phyloP scores from a whole-genome alignment of 441 rosid species.

The Populus tomentosa region DNA sequence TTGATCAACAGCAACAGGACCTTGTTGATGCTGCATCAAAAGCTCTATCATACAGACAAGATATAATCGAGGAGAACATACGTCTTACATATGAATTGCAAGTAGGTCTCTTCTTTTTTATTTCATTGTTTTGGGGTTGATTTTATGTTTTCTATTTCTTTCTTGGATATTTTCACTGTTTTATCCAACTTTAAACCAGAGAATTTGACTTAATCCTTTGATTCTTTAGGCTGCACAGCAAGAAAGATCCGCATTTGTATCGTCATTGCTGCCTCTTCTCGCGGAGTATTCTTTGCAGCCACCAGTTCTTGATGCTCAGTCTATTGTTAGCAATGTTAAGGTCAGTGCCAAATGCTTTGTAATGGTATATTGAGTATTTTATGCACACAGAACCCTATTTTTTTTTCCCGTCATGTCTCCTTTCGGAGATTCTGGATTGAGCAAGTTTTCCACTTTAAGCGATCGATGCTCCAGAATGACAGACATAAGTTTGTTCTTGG shows the following conservation, averaged over 20 bases:
- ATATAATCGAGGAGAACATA: slow-evolving; percentile 96
- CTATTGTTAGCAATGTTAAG: slow-evolving; percentile 96
- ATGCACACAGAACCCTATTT: slow-evolving; percentile 5
- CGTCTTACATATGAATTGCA: slow-evolving; percentile 89
- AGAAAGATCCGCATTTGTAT: slow-evolving; percentile 90
- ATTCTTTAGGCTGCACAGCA: slow-evolving; percentile 79
- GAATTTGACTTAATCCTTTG: not conserved
- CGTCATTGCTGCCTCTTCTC: slow-evolving; percentile 91
- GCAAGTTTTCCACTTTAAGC: too few relatives aligned
- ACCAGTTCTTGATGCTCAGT: slow-evolving; percentile 86
- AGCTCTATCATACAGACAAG: slow-evolving; percentile 96
- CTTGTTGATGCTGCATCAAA: slow-evolving; percentile 97
- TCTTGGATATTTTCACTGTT: not conserved
- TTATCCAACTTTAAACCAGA: not conserved
- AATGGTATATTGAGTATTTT: slow-evolving; percentile 3
- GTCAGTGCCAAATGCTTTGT: slow-evolving; percentile 38
- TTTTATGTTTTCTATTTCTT: not conserved
- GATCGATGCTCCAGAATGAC: too few relatives aligned
- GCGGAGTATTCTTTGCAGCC: slow-evolving; percentile 91
- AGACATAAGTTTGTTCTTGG: too few relatives aligned
- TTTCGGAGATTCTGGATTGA: not conserved
- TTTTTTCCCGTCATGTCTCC: not conserved
- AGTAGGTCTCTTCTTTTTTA: slow-evolving; percentile 34
- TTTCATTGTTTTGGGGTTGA: slow-evolving; percentile 7
- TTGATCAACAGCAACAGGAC: slow-evolving; percentile 98